Evolutionary conservation across 805 yeast species (phyloP), one percentile per base, ranked within the genome.

Genomic region (Kazachstania psychrophila): DNA sequence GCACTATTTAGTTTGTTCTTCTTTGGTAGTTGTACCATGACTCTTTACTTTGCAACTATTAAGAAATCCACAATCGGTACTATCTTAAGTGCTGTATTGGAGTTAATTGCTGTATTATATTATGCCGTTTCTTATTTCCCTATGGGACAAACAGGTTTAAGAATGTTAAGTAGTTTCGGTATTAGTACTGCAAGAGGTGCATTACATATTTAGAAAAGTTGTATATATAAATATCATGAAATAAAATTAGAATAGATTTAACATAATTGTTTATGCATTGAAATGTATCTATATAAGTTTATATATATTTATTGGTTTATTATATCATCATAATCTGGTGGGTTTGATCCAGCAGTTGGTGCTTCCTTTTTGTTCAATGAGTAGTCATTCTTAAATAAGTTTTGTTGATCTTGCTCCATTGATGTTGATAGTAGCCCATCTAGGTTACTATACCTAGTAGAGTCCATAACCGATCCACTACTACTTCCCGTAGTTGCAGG

Each of bases 51-150:
- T 54, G 79, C 94, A 15, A 73, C 85, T 5, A 65, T 79, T 20
- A 38, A 56, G 48, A 80, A 77, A 49, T 76, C 82, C 37, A 77
- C 95, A 0, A 51, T 92, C 6, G 62, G 87, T 35, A 86, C 97
- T 0, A 61, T 92, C 9, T 53, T 86, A 10, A 76, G 86, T 23
- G 81, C 92, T 29, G 59, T 81, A 2, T 59, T 83, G 9, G 96
- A 92, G 58, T 65, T 88, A 7, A 60, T 92, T 38, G 89, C 96
- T 1, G 87, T 92, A n/a, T 51, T 86, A 5, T 88, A 88, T 68
- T 92, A 92, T 58, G 79, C 92, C 0, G 69, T 89, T 28, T 83
- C 95, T 51, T 92, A 92, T 60, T 89, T 92, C 70, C 98, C 98
- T 11, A 82, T 88, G 64, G 98, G 98, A 10, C 83, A 89, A 1